Base-by-base conservation (phyloP, 805 yeast species). In the Nakazawaea anatomiae region DNA sequence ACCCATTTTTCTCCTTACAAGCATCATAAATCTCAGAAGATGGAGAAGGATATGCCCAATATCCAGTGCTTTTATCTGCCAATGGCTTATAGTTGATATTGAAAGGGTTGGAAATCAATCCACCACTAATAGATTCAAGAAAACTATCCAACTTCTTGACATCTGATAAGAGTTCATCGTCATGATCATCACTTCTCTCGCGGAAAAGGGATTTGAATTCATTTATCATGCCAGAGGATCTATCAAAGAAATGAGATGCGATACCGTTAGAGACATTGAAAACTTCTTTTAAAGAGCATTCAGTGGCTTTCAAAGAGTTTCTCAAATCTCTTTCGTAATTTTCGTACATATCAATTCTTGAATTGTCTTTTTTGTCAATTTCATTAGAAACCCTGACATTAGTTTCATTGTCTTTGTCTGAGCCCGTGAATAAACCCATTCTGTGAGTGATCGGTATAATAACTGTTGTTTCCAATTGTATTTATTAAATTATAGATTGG, bases 1-100 rank as follows among this genome's bases (percentile, higher is more conserved):
- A 68, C 3, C 99, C 98, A 7, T 80, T 69, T 36, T 75, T 68
- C 25, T 77, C 77, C 54, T 76, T 58, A 66, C 98, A 92, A 44
- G 77, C 73, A 48, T 77, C 72, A 64, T 83, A 88, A 54, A 79
- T 76, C 46, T 74, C 64, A 2, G 76, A 70, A 0, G 83, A 70
- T 2, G 96, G 95, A 6, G 74, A 71, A 27, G 81, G 81, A 55
- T 71, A 76, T 7, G 83, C 76, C 62, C 75, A 75, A 44, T 73
- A 61, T 0, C 84, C 85, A 44, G 64, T 65, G 57, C 53, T 63
- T 72, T 50, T 42, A 32, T 52, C 53, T 31, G 29, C 29, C 46
- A n/a, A 51, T 60, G 42, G 62, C 25, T 34, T 42, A 32, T 44
- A 44, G 40, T 41, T 45, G 30, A 46, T 46, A 25, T 40, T 50